Conservation (phyloP, 768 basidiomycete genomes). For the Gymnopilus junonius region DNA sequence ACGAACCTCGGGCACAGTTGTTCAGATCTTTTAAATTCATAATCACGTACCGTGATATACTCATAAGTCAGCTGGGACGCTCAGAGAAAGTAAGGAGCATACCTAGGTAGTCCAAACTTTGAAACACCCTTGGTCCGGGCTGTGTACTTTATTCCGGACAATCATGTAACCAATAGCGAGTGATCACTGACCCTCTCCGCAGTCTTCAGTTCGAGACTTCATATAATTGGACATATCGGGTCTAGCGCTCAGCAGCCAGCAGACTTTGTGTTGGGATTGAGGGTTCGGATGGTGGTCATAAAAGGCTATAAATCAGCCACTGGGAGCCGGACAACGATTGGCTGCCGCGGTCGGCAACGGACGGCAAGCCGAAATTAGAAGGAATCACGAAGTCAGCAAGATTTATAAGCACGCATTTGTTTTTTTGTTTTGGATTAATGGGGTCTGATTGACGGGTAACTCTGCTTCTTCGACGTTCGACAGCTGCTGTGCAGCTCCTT, state of each 20-base stretch:
- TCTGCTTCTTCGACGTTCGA: constrained; percentile 3
- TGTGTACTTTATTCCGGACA: too few species aligned
- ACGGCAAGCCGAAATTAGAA: neutral
- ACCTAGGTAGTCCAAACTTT: too few species aligned
- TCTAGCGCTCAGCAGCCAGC: neutral
- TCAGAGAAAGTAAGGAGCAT: too few species aligned
- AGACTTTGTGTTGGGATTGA: neutral
- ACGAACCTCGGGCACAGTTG: neutral
- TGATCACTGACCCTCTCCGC: too few species aligned
- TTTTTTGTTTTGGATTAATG: neutral
- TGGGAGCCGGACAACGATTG: neutral
- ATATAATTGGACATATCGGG: neutral
- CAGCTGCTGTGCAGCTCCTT: constrained; percentile 1
- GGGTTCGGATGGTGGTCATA: neutral
- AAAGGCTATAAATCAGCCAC: neutral
- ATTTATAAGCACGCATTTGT: neutral
- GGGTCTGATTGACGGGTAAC: neutral
- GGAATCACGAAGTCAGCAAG: neutral
- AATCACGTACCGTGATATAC: neutral
- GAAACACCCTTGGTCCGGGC: too few species aligned
- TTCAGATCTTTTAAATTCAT: neutral
- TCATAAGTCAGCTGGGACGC: too few species aligned
- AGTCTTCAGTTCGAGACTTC: too few species aligned
- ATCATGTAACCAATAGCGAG: too few species aligned
- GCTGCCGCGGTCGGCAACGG: neutral